phyloP scores from a whole-genome alignment of 73 alveolate species.

The Paramecium sexaurelia region DNA sequence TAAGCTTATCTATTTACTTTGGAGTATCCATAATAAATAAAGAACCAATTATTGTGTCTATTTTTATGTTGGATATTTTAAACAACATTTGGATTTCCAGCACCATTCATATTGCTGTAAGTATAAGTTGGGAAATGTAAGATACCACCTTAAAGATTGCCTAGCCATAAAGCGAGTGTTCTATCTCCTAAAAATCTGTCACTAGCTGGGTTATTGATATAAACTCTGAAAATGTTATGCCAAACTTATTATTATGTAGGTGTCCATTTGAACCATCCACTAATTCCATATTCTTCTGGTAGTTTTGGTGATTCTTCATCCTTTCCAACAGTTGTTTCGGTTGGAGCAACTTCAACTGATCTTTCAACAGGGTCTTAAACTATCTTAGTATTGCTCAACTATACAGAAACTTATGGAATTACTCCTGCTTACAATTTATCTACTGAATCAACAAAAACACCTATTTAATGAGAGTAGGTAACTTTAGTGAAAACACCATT shows the following conservation, averaged over 20 bases:
- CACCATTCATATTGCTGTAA: slow-evolving; percentile 26
- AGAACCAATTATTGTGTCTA: slow-evolving; percentile 53
- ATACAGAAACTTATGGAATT: neutral
- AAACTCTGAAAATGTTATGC: slow-evolving; percentile 52
- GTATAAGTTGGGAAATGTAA: slow-evolving; percentile 48
- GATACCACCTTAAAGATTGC: slow-evolving; percentile 17
- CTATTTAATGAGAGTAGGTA: neutral
- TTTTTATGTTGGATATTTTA: slow-evolving; percentile 21
- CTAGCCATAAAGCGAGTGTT: slow-evolving; percentile 54
- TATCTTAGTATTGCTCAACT: neutral
- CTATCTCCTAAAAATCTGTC: slow-evolving; percentile 54
- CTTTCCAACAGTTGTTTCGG: neutral
- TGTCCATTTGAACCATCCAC: slow-evolving; percentile 55
- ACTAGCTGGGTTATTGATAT: neutral
- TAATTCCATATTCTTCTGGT: slow-evolving; percentile 46
- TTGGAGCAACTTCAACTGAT: slow-evolving; percentile 39
- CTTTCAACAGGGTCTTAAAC: neutral
- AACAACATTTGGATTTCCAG: slow-evolving; percentile 17
- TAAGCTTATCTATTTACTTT: neutral
- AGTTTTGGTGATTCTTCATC: neutral
- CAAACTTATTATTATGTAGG: slow-evolving; percentile 14
- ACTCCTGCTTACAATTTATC: slow-evolving; percentile 8
- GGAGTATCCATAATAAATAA: slow-evolving; percentile 32
- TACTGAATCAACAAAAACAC: slow-evolving; percentile 12
- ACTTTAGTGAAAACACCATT: slow-evolving; percentile 45